A percentile compares a stretch with the other conserved stretches of the same genome.
These are phyloP conservation scores for Artemisia argyi DNA, from an alignment of 129 eudicot species.

Conservation along the genomic window DNA sequence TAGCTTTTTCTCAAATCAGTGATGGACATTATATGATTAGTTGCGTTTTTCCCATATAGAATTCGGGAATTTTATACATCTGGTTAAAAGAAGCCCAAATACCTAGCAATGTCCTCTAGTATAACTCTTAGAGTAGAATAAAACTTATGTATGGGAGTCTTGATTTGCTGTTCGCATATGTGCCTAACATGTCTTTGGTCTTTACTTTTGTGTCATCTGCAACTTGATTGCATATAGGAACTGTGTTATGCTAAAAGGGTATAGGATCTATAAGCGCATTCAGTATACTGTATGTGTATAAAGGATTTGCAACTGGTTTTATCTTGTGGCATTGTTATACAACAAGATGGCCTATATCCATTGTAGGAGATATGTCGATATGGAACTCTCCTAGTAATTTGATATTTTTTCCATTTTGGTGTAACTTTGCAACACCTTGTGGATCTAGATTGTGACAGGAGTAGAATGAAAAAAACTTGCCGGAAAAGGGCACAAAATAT, in stretches of 20 bases:
- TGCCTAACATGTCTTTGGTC: not conserved
- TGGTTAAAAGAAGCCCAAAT: too few species aligned
- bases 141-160: not conserved
- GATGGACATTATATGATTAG: not conserved
- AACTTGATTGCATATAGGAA: not conserved
- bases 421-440: not conserved
- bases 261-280: slow-evolving; percentile 8
- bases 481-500: too few species aligned
- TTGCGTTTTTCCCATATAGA: too few species aligned
- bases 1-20: slow-evolving; percentile 59
- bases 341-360: not conserved
- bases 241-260: slow-evolving; percentile 4
- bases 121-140: not conserved
- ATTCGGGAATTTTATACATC: too few species aligned
- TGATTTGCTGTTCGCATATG: slow-evolving; percentile 16
- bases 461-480: too few species aligned
- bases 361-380: not conserved
- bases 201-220: slow-evolving; percentile 8
- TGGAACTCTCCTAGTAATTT: not conserved
- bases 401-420: not conserved
- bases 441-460: not conserved
- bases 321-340: not conserved
- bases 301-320: not conserved
- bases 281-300: slow-evolving; percentile 18
- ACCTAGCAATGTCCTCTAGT: not conserved